Conservation (phyloP, 2,329 filamentous ascomycete genomes). For the Botrytis aclada region DNA sequence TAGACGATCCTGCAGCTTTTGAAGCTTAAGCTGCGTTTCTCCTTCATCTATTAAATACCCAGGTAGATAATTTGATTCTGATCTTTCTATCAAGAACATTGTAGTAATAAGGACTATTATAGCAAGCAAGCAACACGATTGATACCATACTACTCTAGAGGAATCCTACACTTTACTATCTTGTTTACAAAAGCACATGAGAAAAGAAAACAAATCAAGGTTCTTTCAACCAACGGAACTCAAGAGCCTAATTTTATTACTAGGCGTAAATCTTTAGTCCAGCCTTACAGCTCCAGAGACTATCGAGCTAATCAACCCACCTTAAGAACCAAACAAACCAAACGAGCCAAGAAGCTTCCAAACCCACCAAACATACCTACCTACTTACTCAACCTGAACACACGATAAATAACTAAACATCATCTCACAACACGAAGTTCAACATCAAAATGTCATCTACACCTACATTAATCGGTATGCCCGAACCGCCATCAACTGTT, state of each 20-base stretch:
- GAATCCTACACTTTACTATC: too few species aligned
- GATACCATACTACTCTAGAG: neutral
- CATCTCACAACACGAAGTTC: neutral
- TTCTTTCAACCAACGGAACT: neutral
- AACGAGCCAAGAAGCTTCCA: neutral
- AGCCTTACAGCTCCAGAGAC: slow-evolving; percentile 5
- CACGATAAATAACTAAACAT: neutral
- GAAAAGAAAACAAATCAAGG: neutral
- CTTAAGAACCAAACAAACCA: neutral
- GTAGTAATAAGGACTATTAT: neutral
- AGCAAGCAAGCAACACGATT: neutral
- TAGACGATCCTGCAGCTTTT: neutral
- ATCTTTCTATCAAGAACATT: neutral
- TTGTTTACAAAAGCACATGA: too few species aligned
- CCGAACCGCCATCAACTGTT: slow-evolving; percentile 75
- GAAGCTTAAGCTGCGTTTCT: slow-evolving; percentile 4
- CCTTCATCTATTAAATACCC: neutral
- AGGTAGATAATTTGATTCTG: neutral
- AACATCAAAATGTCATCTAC: slow-evolving; percentile 28
- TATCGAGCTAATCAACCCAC: neutral
- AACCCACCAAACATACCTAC: neutral
- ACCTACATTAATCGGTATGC: slow-evolving; percentile 74
- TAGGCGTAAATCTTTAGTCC: neutral
- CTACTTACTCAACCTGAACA: neutral
- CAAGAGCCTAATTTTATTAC: neutral